Conservation (phyloP, 225 moss, liverwort and hornwort genomes). For the Asterella californica region DNA sequence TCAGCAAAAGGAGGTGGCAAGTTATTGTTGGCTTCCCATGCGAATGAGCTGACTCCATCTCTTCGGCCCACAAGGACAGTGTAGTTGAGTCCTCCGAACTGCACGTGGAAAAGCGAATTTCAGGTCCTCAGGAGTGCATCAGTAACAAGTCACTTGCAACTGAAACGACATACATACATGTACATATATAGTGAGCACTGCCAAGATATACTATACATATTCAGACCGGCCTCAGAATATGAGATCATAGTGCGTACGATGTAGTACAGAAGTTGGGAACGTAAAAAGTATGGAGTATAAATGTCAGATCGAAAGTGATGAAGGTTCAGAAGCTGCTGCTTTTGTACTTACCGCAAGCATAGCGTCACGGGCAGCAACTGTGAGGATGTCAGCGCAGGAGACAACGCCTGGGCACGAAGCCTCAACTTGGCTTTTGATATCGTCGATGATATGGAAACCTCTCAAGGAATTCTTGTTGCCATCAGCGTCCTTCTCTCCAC, state of each 20-base stretch:
- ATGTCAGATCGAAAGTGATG: too few relatives aligned
- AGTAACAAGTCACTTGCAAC: too few relatives aligned
- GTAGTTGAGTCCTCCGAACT: slow-evolving; percentile 31
- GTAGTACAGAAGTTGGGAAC: too few relatives aligned
- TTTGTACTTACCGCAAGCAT: slow-evolving; percentile 19
- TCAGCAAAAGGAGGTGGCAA: slow-evolving; percentile 13
- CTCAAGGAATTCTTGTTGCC: slow-evolving; percentile 40
- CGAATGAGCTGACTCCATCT: slow-evolving; percentile 9
- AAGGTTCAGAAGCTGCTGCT: neutral
- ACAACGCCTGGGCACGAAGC: slow-evolving; percentile 28
- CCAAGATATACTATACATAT: too few relatives aligned
- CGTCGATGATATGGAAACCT: slow-evolving; percentile 37
- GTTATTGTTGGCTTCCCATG: neutral
- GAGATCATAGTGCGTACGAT: too few relatives aligned
- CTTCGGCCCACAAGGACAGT: slow-evolving; percentile 27
- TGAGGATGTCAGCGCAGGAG: slow-evolving; percentile 42
- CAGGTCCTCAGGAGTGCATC: neutral
- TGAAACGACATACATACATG: too few relatives aligned
- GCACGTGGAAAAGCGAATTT: neutral
- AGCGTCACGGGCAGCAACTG: slow-evolving; percentile 35
- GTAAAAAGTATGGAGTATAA: too few relatives aligned
- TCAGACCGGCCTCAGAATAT: too few relatives aligned
- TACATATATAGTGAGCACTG: too few relatives aligned
- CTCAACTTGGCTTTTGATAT: slow-evolving; percentile 27
- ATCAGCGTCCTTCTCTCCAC: slow-evolving; percentile 25